These are phyloP conservation scores for Cercospora zeina DNA, from an alignment of 2,329 filamentous ascomycete genomes.

Conservation along the genomic window DNA sequence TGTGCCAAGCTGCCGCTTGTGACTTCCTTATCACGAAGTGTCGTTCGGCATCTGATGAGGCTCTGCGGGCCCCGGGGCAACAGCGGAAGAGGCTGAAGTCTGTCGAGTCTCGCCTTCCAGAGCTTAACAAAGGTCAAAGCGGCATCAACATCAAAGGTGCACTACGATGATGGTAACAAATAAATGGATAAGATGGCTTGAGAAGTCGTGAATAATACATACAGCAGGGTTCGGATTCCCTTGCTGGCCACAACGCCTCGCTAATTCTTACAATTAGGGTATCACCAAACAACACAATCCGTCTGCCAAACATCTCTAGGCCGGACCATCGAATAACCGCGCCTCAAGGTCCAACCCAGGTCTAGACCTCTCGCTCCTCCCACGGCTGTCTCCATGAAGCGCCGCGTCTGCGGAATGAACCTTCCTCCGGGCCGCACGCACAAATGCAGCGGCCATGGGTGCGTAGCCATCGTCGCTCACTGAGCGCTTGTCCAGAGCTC, in stretches of 20 bases:
- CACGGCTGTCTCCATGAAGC: neutral
- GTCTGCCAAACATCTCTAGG: neutral
- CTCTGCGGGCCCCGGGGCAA: neutral
- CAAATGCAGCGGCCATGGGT: conserved; percentile 21
- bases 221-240: too few relatives aligned
- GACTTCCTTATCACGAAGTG: too few relatives aligned
- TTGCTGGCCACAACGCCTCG: neutral
- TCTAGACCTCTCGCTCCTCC: conserved; percentile 2
- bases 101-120: neutral
- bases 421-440: conserved; percentile 8
- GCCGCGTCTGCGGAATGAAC: neutral
- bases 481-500: conserved; percentile 1
- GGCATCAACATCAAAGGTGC: neutral
- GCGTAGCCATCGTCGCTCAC: conserved; percentile 14
- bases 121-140: neutral
- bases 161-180: too few relatives aligned
- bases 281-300: neutral
- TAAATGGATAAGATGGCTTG: too few relatives aligned
- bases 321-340: conserved; percentile 16
- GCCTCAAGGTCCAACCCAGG: conserved; percentile 6
- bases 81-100: neutral
- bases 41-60: neutral
- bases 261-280: neutral
- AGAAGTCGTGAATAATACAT: too few relatives aligned
- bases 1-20: too few relatives aligned